Percentiles rank a stretch among this genome's conserved stretches.
These are phyloP conservation scores for Babesia divergens DNA, from an alignment of 169 alveolate species.

Conservation along the genomic window DNA sequence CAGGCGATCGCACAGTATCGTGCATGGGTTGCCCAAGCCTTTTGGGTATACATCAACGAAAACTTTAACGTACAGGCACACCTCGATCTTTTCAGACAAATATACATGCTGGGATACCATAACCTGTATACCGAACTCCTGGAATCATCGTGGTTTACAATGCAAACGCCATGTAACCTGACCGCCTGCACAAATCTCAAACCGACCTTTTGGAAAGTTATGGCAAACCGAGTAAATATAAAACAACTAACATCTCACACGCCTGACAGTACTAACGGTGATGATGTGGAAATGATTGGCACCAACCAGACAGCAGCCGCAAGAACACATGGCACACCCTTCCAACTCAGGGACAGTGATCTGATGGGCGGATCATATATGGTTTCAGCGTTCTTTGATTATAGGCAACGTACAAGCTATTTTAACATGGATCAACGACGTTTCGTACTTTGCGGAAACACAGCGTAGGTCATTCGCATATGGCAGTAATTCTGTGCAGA, in stretches of 20 bases:
- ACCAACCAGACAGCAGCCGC: too few relatives aligned
- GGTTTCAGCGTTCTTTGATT: background rate
- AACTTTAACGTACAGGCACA: slow-evolving; percentile 50
- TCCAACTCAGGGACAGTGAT: background rate
- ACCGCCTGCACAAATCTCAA: slow-evolving; percentile 1
- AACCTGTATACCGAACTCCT: slow-evolving; percentile 60
- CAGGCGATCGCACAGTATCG: slow-evolving; percentile 64
- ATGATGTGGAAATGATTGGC: too few relatives aligned
- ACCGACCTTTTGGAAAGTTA: background rate
- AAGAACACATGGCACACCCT: too few relatives aligned
- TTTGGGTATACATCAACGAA: slow-evolving; percentile 65
- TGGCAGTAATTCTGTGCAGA: background rate
- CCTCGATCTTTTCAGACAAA: slow-evolving; percentile 54
- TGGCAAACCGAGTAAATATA: background rate
- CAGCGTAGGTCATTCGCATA: background rate
- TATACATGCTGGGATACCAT: slow-evolving; percentile 67
- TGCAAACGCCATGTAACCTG: slow-evolving; percentile 47
- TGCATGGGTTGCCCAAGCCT: slow-evolving; percentile 59
- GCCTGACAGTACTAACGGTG: too few relatives aligned
- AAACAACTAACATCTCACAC: too few relatives aligned
- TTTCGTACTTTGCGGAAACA: slow-evolving; percentile 1
- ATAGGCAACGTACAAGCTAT: slow-evolving; percentile 12
- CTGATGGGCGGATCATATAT: background rate
- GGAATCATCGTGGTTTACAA: slow-evolving; percentile 64
- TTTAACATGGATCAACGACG: background rate